Evolutionary conservation across 148 eudicot genomes (phyloP).

Genomic region (Heliamphora exappendiculata): DNA sequence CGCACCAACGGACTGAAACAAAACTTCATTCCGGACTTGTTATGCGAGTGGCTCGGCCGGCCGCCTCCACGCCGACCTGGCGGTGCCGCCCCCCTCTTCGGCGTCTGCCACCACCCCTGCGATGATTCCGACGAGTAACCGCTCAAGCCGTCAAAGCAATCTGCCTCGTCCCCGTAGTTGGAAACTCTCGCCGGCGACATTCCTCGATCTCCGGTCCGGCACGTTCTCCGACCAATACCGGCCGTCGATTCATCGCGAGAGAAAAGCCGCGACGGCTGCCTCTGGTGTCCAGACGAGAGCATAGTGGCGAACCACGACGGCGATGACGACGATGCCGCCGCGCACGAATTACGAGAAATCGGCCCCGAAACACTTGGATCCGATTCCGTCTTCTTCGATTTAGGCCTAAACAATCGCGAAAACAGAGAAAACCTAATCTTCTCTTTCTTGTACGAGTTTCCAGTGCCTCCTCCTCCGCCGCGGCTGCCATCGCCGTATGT

Average conservation of each 20-base stretch:
- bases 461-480: not conserved
- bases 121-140: slow-evolving; percentile 31
- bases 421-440: slow-evolving; percentile 27
- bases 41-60: slow-evolving; percentile 16
- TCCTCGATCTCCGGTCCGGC: slow-evolving; percentile 35
- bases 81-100: slow-evolving; percentile 24
- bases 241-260: slow-evolving; percentile 16
- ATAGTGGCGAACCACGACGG: slow-evolving; percentile 28
- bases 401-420: slow-evolving; percentile 54
- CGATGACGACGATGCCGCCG: slow-evolving; percentile 16
- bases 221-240: not conserved
- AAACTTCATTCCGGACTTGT: slow-evolving; percentile 27
- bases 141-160: slow-evolving; percentile 23
- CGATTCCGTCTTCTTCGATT: too few relatives aligned
- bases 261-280: slow-evolving; percentile 8
- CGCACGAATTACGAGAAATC: slow-evolving; percentile 13
- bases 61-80: slow-evolving; percentile 12
- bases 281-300: slow-evolving; percentile 17
- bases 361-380: slow-evolving; percentile 13
- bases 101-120: slow-evolving; percentile 30
- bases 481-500: slow-evolving; percentile 3
- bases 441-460: slow-evolving; percentile 10
- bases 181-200: slow-evolving; percentile 58
- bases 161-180: slow-evolving; percentile 28
- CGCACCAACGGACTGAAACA: slow-evolving; percentile 57